Conservation (phyloP, 305 asterid genomes). For the Fraxinus albicans region DNA sequence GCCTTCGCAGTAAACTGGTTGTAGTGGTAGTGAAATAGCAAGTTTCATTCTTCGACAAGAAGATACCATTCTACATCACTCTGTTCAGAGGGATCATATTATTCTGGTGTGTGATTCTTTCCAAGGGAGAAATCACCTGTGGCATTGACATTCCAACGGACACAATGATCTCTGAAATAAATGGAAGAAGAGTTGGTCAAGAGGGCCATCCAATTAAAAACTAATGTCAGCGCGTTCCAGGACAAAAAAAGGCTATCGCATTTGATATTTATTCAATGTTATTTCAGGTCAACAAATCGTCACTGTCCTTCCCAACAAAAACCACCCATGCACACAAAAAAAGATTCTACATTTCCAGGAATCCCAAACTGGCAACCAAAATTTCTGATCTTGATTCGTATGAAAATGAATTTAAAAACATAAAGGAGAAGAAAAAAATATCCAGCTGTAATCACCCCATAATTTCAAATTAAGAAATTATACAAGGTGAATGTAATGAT, state of each 20-base stretch:
- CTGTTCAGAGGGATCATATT: slow-evolving; percentile 46
- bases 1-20: neutral
- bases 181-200: neutral
- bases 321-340: neutral
- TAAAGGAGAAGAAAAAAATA: neutral
- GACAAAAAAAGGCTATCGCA: no score
- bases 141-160: slow-evolving; percentile 97
- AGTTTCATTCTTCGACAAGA: neutral
- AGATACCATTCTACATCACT: slow-evolving; percentile 26
- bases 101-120: slow-evolving; percentile 33
- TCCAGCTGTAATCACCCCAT: neutral
- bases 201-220: neutral
- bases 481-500: neutral
- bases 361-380: no score
- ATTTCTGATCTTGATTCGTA: neutral
- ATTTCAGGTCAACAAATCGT: neutral
- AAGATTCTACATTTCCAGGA: no score
- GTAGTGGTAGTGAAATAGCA: neutral
- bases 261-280: neutral
- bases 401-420: neutral
- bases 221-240: neutral
- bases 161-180: slow-evolving; percentile 77
- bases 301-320: neutral
- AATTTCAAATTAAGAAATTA: neutral
- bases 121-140: slow-evolving; percentile 65